A percentile compares a stretch with the other conserved stretches of the same genome.
These are phyloP conservation scores for Prunus mume DNA, from an alignment of 306 rosid genomes.

Conservation along the genomic window DNA sequence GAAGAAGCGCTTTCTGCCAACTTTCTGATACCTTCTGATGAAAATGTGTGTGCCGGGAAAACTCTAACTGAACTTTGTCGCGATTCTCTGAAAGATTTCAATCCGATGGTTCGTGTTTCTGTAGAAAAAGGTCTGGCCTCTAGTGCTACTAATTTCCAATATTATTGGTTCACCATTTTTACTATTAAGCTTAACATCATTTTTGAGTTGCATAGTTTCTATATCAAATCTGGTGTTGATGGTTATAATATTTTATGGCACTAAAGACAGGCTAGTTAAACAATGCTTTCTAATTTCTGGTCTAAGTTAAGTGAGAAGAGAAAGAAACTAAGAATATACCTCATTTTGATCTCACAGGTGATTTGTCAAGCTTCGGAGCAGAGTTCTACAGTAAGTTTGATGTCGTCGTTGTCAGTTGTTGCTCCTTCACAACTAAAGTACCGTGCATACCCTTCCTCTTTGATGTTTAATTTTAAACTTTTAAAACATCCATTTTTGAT, in stretches of 20 bases:
- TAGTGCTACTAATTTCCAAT: constrained; percentile 8
- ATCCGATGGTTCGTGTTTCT: constrained; percentile 93
- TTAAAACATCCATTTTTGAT: not conserved
- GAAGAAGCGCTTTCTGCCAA: constrained; percentile 65
- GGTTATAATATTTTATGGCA: not conserved
- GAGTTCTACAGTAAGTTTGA: constrained; percentile 76
- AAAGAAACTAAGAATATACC: not conserved
- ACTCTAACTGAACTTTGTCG: constrained; percentile 84
- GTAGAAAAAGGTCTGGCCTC: constrained; percentile 59
- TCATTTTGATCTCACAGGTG: constrained; percentile 49
- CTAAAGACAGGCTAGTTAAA: not conserved
- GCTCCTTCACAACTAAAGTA: constrained; percentile 79
- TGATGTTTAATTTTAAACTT: not conserved
- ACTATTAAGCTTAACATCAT: not conserved
- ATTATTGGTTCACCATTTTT: not conserved
- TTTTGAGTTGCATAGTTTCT: not conserved
- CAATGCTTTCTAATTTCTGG: not conserved
- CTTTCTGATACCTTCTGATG: constrained; percentile 78
- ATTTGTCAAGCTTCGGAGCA: constrained; percentile 53
- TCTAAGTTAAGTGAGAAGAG: not conserved
- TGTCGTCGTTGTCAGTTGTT: constrained; percentile 74
- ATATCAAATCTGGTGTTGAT: not conserved
- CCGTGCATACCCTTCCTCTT: not conserved
- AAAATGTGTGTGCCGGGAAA: constrained; percentile 61
- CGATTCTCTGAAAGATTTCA: constrained; percentile 87